phyloP scores from a whole-genome alignment of 305 asterid genomes.

The Nicotiana rustica region DNA sequence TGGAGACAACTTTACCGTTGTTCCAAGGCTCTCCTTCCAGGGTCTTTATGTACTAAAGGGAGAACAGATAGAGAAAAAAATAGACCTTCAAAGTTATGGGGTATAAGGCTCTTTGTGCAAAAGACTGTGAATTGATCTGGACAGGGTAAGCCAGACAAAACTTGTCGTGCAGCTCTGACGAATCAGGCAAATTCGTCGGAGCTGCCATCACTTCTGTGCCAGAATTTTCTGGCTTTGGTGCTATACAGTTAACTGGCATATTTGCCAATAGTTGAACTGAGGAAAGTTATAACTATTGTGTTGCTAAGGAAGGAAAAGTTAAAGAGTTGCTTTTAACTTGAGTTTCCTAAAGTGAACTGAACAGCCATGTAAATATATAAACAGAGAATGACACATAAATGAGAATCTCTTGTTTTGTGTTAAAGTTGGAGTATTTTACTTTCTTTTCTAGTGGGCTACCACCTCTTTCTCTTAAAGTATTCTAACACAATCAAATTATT shows the following conservation, averaged over 20 bases:
- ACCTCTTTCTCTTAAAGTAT: conserved; percentile 52
- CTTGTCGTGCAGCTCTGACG: conserved; percentile 44
- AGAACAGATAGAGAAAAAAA: conserved; percentile 35
- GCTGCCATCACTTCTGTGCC: conserved; percentile 50
- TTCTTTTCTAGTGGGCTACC: conserved; percentile 60
- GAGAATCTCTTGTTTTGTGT: conserved; percentile 44
- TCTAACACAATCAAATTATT: conserved; percentile 55
- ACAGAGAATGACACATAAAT: conserved; percentile 41
- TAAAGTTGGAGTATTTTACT: conserved; percentile 39
- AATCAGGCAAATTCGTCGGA: conserved; percentile 9
- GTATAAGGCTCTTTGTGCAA: conserved; percentile 57
- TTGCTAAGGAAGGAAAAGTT: conserved; percentile 39
- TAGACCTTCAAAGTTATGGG: conserved; percentile 84
- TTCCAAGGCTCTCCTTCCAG: too few relatives aligned
- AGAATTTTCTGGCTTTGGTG: conserved; percentile 64
- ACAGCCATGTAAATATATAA: conserved; percentile 52
- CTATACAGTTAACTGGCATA: conserved; percentile 66
- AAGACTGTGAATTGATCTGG: conserved; percentile 57
- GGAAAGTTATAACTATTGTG: background rate
- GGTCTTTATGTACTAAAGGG: conserved; percentile 2
- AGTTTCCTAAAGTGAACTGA: conserved; percentile 53
- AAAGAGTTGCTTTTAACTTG: conserved; percentile 53
- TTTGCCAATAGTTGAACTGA: conserved; percentile 43
- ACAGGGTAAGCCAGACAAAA: conserved; percentile 17
- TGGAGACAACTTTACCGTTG: too few relatives aligned